Percentiles rank a stretch among this genome's conserved stretches.
Conservation (phyloP, 129 eudicot genomes). For the Erigeron canadensis region DNA sequence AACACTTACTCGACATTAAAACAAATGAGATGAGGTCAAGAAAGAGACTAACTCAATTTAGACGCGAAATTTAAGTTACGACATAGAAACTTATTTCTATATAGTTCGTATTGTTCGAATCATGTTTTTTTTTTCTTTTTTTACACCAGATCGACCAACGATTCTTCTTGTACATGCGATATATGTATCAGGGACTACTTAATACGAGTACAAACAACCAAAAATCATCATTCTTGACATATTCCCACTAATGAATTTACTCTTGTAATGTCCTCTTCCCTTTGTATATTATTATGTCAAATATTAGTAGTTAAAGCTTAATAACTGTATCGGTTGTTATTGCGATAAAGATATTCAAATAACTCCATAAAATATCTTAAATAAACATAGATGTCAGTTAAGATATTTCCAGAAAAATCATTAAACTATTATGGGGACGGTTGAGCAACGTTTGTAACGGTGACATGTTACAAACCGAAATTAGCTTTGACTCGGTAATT, state of each 20-base stretch:
- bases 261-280: not conserved
- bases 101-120: no score
- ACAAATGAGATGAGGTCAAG: no score
- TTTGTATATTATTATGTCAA: conserved; percentile 5
- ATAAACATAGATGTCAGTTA: not conserved
- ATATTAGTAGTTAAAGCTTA: not conserved
- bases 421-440: not conserved
- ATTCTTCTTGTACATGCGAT: not conserved
- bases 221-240: not conserved
- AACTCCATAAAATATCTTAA: not conserved
- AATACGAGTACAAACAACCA: not conserved
- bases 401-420: not conserved
- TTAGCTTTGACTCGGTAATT: not conserved
- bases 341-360: not conserved
- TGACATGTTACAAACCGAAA: conserved; percentile 1
- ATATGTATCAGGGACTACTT: no score
- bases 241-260: not conserved
- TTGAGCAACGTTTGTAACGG: conserved; percentile 8
- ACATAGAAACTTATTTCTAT: no score
- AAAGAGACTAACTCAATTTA: no score
- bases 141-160: no score
- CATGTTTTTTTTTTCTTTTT: no score
- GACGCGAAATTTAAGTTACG: no score
- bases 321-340: not conserved
- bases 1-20: no score